phyloP scores from a whole-genome alignment of 1,284 basidiomycete genomes.

The Malassezia sp. region DNA sequence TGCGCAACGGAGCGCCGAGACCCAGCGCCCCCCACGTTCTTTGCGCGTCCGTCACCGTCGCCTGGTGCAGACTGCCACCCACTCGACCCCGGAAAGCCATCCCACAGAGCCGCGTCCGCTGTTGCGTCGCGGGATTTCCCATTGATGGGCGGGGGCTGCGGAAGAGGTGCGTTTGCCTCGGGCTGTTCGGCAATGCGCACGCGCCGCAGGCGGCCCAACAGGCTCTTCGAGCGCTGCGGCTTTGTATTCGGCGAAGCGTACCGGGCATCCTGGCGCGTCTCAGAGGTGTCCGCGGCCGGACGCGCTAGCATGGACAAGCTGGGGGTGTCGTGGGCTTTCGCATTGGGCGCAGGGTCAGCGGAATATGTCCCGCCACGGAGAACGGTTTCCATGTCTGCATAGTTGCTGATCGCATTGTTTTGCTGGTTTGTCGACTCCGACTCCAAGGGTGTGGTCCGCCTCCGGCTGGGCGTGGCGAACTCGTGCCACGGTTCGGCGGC shows the following conservation, averaged over 20 bases:
- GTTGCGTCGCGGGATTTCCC: neutral
- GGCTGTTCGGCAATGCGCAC: neutral
- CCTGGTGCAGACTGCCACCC: too few species aligned
- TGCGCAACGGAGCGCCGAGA: too few species aligned
- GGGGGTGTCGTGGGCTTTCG: too few species aligned
- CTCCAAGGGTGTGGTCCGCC: neutral
- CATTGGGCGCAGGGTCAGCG: too few species aligned
- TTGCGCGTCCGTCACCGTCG: too few species aligned
- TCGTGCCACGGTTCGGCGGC: constrained; percentile 44
- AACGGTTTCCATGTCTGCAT: constrained; percentile 14
- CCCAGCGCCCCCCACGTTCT: too few species aligned
- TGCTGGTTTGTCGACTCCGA: constrained; percentile 1
- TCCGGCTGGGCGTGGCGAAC: constrained; percentile 29
- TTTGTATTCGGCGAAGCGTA: too few species aligned
- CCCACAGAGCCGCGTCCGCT: too few species aligned
- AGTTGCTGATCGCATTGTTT: neutral
- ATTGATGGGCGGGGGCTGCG: too few species aligned
- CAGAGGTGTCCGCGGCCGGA: neutral
- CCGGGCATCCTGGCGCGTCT: too few species aligned
- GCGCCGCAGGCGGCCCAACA: constrained; percentile 11
- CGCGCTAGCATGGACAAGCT: neutral
- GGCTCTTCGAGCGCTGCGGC: constrained; percentile 7
- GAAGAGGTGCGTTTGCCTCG: too few species aligned
- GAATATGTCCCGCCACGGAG: constrained; percentile 3
- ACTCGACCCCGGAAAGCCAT: too few species aligned